Evolutionary conservation across 441 rosid species (phyloP), one percentile per base, ranked within the genome.

Genomic region (Erodium texanum): DNA sequence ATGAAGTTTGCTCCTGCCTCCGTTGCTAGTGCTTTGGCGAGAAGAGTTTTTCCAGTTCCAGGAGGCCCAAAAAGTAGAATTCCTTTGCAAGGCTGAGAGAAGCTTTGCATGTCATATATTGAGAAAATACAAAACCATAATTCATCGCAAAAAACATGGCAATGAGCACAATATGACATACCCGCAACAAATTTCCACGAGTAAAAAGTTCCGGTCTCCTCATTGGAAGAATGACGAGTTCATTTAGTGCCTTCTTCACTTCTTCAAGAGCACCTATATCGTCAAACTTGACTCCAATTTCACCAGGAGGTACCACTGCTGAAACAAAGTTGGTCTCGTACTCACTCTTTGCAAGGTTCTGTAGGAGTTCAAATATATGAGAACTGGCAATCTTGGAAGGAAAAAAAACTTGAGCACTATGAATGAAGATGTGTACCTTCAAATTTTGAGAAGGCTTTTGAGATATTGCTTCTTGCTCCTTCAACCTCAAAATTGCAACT

Each of bases 141-240:
- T 64, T 22, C 48, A 62, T 12, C 67, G 14, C 15, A 2, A 41
- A 41, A 41, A 65, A 38, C 65, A 36, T 10, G 43, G 68, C 70
- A 15, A 66, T 45, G 64, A 24, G 76, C 8, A 70, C 52, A 58
- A 65, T 66, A 73, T 34, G 8, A 34, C 38, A 61, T 92, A 92
- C 97, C 89, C 90, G 88, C 81, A 94, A 75, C 72, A 94, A 81
- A 82, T 92, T 94, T 73, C 99, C 97, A 62, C 56, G 86, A 79
- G 97, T 76, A 74, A 94, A 92, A 68, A 94, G 93, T 75, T 87
- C 94, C 0, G 97, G 98, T 74, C 99, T 88, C 62, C 86, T 80
- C 98, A 94, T 92, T 68, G 99, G 98, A 77, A 94, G 98, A 84
- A 94, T 94, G 67, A 90, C 98, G 62, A 94, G 90, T 82, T 94